Evolutionary conservation across 2,329 filamentous ascomycete species (phyloP), one percentile per base, ranked within the genome.

Genomic region (Aureobasidium sp.): DNA sequence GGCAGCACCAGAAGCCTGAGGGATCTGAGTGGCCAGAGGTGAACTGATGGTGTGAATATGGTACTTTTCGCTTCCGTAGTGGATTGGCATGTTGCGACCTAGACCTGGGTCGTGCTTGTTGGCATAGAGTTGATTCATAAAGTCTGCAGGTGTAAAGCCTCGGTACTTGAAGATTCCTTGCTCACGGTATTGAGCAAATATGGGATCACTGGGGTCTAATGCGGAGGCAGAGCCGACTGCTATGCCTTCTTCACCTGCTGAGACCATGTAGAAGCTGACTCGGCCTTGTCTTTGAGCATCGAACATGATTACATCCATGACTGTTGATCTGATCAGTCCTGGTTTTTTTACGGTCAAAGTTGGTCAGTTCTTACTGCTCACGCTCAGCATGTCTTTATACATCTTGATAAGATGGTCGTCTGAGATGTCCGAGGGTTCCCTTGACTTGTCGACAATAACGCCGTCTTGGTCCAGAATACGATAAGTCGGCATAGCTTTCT

Each of bases 291-390:
- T 82, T 76, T 99, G 94, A 0, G 94, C 92, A 70, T 99, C 94
- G 71, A 96, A 97, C 92, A 97, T 97, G 72, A 97, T 89, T 61
- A 96, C 75, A 72, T 99, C 94, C 91, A 99, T 94, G 67, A 97
- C 88, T 85, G 81, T 64, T 22, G 14, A 37, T 8, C 0, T 14
- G 6, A 19, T 60, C 9, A 52, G 42, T 17, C 22, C 14, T 29
- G 12, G 12, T 4, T 3, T 24, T 7, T 45, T 31, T 15, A 11
- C 6, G 7, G 8, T 14, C 1, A 17, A 14, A 39, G 11, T 7
- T 1, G 47, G 27, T 14, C 14, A 7, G 12, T 17, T 24, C 45
- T 39, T 49, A 58, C 50, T 17, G 52, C 39, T 47, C 40, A 61
- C 76, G 31, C 78, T 81, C 62, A 87, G 74, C 85, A 87, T 87